Conservation (phyloP, 805 yeast species). For the Blastobotrys terrestris region DNA sequence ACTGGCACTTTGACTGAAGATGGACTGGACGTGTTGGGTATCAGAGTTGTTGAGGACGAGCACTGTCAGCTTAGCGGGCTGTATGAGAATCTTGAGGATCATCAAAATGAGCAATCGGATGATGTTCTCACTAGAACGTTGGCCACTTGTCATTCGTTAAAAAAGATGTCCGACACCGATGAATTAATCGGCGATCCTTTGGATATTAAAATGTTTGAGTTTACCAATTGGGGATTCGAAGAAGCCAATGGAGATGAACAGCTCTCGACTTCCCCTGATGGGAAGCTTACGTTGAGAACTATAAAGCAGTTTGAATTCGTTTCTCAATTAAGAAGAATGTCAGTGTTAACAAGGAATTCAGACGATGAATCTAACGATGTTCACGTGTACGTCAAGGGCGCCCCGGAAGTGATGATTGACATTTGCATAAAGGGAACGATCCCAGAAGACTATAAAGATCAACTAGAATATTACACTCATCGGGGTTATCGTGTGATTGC, state of each 20-base stretch:
- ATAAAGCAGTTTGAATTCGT: constrained; percentile 71
- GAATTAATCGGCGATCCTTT: constrained; percentile 90
- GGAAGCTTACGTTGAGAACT: constrained; percentile 32
- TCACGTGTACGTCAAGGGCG: constrained; percentile 79
- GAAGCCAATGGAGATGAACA: constrained; percentile 37
- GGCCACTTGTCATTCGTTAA: constrained; percentile 83
- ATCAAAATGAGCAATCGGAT: constrained; percentile 15
- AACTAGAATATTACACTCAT: constrained; percentile 81
- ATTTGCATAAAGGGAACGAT: constrained; percentile 67
- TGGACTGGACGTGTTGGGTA: constrained; percentile 79
- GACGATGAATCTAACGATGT: constrained; percentile 32
- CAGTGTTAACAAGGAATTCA: constrained; percentile 59
- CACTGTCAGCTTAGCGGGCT: constrained; percentile 8
- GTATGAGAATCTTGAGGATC: constrained; percentile 7
- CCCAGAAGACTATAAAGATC: constrained; percentile 68
- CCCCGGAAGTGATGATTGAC: constrained; percentile 86
- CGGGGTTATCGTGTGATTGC: constrained; percentile 94
- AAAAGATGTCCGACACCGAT: constrained; percentile 53
- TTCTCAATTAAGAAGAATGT: constrained; percentile 82
- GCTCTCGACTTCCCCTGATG: background rate
- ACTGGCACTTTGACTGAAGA: constrained; percentile 98
- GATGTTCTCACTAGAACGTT: constrained; percentile 39
- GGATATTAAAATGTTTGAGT: constrained; percentile 89
- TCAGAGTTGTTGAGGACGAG: constrained; percentile 35
- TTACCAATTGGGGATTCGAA: constrained; percentile 67